Conservation (phyloP, 805 yeast species). For the Saccharomycodes ludwigii region DNA sequence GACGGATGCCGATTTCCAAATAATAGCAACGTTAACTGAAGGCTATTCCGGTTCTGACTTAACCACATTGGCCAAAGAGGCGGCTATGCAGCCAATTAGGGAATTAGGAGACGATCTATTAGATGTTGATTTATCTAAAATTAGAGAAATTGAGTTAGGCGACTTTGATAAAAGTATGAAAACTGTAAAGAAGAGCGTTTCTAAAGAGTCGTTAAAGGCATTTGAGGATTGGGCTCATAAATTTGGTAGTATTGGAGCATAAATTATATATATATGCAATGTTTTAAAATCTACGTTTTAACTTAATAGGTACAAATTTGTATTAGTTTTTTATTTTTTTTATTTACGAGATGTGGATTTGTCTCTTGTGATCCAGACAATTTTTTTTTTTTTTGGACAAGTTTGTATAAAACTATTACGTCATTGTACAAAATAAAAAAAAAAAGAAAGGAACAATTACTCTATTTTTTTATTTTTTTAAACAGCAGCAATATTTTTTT, state of each 20-base stretch:
- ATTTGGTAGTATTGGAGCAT: conserved; percentile 90
- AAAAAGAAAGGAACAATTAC: too few species aligned
- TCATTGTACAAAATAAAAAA: too few species aligned
- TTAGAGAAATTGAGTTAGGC: conserved; percentile 60
- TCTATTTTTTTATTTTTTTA: too few species aligned
- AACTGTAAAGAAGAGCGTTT: conserved; percentile 81
- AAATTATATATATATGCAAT: too few species aligned
- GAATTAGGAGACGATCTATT: conserved; percentile 78
- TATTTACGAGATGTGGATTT: too few species aligned
- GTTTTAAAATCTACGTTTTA: too few species aligned
- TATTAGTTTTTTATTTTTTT: too few species aligned
- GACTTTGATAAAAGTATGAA: conserved; percentile 71
- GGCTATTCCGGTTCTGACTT: conserved; percentile 90
- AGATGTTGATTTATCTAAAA: conserved; percentile 55
- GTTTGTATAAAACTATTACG: too few species aligned
- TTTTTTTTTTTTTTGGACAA: too few species aligned
- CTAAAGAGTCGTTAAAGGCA: conserved; percentile 59
- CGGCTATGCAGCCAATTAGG: conserved; percentile 95
- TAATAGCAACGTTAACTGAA: conserved; percentile 55
- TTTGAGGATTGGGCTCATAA: conserved; percentile 84
- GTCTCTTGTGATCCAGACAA: too few species aligned
- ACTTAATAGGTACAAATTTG: too few species aligned
- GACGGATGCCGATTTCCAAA: conserved; percentile 46
- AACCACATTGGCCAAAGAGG: conserved; percentile 91
- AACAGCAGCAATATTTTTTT: too few species aligned